A percentile compares a stretch with the other conserved stretches of the same genome.
Evolutionary conservation across 371 early-diverging fungal species (phyloP).

Genomic region (Mucor indicus): DNA sequence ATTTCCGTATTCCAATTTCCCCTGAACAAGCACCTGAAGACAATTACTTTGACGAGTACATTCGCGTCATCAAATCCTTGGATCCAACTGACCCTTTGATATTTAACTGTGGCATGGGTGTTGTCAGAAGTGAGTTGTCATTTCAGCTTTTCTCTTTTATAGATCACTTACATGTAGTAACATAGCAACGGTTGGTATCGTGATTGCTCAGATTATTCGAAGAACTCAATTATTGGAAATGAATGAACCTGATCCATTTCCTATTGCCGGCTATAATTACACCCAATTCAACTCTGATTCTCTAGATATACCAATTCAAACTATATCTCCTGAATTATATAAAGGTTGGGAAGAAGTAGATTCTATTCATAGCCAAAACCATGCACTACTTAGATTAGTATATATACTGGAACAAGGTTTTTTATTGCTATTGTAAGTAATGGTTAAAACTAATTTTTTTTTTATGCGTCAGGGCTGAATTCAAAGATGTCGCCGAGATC

Average conservation of each 20-base stretch:
- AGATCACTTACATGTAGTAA: background rate
- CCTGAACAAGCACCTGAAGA: constrained; percentile 70
- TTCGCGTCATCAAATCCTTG: constrained; percentile 41
- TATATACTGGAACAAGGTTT: constrained; percentile 58
- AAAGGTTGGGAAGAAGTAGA: constrained; percentile 39
- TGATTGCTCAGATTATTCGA: constrained; percentile 56
- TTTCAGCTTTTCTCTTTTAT: too few species aligned
- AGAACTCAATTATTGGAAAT: constrained; percentile 42
- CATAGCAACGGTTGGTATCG: constrained; percentile 63
- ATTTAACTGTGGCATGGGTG: constrained; percentile 75
- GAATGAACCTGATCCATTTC: constrained; percentile 44
- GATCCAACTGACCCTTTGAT: constrained; percentile 51
- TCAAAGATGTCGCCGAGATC: constrained; percentile 43
- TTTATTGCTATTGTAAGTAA: background rate
- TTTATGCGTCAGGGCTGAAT: constrained; percentile 16
- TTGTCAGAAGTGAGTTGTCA: constrained; percentile 60
- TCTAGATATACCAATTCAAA: background rate
- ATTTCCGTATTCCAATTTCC: constrained; percentile 61
- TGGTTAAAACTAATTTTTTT: background rate
- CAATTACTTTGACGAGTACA: constrained; percentile 65
- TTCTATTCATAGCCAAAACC: constrained; percentile 37
- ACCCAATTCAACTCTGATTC: constrained; percentile 2
- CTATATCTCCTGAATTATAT: constrained; percentile 25
- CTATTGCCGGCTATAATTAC: constrained; percentile 30
- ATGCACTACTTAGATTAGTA: constrained; percentile 52